A percentile compares a stretch with the other conserved stretches of the same genome.
phyloP scores from a whole-genome alignment of 108 stramenopile species.

The Skeletonema marinoi region DNA sequence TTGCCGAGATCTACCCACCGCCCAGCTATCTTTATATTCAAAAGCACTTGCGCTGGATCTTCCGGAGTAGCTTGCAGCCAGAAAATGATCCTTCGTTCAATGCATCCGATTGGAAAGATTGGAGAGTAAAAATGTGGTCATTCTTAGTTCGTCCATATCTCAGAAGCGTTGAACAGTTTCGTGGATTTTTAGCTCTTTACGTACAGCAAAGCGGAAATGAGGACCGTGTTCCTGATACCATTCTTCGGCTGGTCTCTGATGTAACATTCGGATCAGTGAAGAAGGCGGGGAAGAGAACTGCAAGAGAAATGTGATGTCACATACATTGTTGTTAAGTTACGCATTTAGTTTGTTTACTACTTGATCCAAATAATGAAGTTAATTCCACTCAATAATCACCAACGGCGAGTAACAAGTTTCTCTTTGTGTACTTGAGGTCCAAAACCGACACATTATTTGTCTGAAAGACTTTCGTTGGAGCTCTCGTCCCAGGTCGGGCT shows the following conservation, averaged over 20 bases:
- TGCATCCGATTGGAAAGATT: constrained; percentile 34
- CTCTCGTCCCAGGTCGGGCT: constrained; percentile 24
- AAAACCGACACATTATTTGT: constrained; percentile 56
- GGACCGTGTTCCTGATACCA: constrained; percentile 1
- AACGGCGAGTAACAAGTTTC: constrained; percentile 78
- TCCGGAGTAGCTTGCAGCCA: constrained; percentile 52
- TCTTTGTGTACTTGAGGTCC: constrained; percentile 83
- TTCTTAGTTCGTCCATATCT: constrained; percentile 65
- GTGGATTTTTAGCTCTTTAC: constrained; percentile 56
- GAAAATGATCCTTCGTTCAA: constrained; percentile 27
- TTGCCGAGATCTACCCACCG: constrained; percentile 51
- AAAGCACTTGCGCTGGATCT: constrained; percentile 69
- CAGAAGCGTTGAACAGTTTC: constrained; percentile 50
- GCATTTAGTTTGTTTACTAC: background rate
- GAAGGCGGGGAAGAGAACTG: constrained; percentile 16
- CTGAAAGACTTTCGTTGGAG: constrained; percentile 33
- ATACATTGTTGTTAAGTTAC: background rate
- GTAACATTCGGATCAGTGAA: constrained; percentile 42
- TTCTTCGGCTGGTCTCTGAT: constrained; percentile 16
- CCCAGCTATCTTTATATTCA: constrained; percentile 61
- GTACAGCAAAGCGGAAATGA: constrained; percentile 33
- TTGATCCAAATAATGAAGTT: background rate
- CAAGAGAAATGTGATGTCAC: background rate
- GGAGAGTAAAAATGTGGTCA: constrained; percentile 57
- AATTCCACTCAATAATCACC: constrained; percentile 59